These are phyloP conservation scores for Suillus luteus DNA, from an alignment of 768 basidiomycete species.

Conservation along the genomic window DNA sequence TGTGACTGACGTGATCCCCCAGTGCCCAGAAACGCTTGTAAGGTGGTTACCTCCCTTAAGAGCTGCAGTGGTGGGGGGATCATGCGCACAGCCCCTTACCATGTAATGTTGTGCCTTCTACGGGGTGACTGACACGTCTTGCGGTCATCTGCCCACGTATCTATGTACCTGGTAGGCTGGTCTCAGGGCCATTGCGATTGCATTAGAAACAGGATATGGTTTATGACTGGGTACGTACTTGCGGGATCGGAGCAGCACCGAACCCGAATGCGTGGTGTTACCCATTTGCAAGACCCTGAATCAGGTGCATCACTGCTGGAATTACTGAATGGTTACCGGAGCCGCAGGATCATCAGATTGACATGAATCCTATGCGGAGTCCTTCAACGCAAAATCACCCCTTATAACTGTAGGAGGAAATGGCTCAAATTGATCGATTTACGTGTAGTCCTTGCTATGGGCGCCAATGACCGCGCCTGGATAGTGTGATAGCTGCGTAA, in stretches of 20 bases:
- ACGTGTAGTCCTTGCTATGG: conserved; percentile 67
- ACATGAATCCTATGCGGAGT: conserved; percentile 8
- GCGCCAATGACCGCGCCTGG: conserved; percentile 46
- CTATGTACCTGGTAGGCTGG: conserved; percentile 47
- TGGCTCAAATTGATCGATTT: conserved; percentile 5
- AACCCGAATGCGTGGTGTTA: conserved; percentile 28
- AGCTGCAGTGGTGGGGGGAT: not conserved
- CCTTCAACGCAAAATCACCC: conserved; percentile 34
- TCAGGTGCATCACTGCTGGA: conserved; percentile 65
- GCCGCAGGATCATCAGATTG: conserved; percentile 9
- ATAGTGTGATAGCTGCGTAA: not conserved
- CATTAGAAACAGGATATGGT: conserved; percentile 4
- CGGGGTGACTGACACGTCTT: not conserved
- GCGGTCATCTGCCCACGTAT: not conserved
- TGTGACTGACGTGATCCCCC: not conserved
- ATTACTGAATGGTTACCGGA: conserved; percentile 53
- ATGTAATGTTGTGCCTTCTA: not conserved
- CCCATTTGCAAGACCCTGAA: conserved; percentile 48
- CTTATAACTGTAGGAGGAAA: conserved; percentile 51
- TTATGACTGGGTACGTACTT: conserved; percentile 40
- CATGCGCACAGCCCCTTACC: not conserved
- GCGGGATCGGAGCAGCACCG: conserved; percentile 45
- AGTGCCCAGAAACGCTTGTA: not conserved
- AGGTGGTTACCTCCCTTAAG: not conserved
- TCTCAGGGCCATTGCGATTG: conserved; percentile 51